Evolutionary conservation across 257 asterid species (phyloP).

Genomic region (Nyctanthes arbortristis): DNA sequence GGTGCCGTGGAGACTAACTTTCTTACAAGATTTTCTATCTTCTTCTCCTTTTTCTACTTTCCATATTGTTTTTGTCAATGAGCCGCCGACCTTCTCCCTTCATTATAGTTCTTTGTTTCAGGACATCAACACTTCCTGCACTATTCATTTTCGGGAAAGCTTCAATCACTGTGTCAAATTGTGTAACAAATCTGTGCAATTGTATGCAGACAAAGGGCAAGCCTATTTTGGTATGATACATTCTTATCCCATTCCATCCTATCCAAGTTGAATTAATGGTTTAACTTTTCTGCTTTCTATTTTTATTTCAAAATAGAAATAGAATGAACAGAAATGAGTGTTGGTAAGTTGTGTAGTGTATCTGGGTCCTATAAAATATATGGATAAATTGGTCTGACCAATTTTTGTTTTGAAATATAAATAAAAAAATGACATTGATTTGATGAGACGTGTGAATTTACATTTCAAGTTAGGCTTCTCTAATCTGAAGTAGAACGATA

Average conservation of each 20-base stretch:
- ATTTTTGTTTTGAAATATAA: no score
- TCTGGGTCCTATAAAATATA: no score
- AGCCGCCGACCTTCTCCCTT: background rate
- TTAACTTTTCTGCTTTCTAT: no score
- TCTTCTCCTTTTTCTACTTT: no score
- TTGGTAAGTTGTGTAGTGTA: no score
- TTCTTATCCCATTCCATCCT: constrained; percentile 14
- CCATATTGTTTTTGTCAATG: no score
- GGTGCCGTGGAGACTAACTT: no score
- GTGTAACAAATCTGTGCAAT: constrained; percentile 49
- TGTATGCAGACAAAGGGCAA: constrained; percentile 43
- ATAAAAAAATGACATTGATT: no score
- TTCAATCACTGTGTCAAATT: constrained; percentile 47
- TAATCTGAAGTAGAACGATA: background rate
- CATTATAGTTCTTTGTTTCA: constrained; percentile 30
- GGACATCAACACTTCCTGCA: constrained; percentile 87
- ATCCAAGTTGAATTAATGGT: constrained; percentile 9
- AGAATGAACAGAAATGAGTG: no score
- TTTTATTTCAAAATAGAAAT: no score
- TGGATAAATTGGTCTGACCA: no score
- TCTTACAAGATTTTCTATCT: no score
- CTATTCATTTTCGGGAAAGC: constrained; percentile 80
- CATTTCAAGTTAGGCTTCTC: background rate
- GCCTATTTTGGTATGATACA: constrained; percentile 68
- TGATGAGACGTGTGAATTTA: background rate